Base-by-base conservation (phyloP, 2,329 filamentous ascomycete genomes). In the Elsinoe ampelina region DNA sequence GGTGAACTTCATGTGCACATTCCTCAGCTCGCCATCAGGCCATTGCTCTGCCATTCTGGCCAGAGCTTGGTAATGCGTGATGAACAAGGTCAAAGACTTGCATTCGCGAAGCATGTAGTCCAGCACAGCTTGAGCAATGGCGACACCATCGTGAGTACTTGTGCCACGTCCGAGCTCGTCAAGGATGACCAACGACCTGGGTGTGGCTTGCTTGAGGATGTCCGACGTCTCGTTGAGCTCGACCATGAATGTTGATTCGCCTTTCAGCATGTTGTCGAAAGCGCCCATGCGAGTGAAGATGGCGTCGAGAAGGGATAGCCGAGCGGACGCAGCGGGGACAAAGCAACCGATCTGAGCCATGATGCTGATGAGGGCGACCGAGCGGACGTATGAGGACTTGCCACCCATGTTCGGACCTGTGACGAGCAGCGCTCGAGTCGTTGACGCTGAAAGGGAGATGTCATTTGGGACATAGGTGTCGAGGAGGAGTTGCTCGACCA, bases 321-420 rank as follows among this genome's bases (percentile, higher is more conserved):
- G 73, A 22, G 92, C 83, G 2, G 82, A 78, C 26, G 80, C 77
- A 19, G 92, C 92, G 1, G 93, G 93, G 0, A 98, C 90, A 70
- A 91, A 98, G 36, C 88, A 95, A 52, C 93, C 93, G 61, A 96
- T 86, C 68, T 98, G 93, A 6, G 89, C 90, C 75, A 98, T 91
- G 65, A 98, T 91, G 48, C 87, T 82, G 61, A 97, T 89, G 5
- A 98, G 82, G 8, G 93, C 92, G 43, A 95, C 84, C 62, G 91
- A 88, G 55, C 93, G 89, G 19, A 98, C 92, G 70, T 95, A 98
- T 58, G 87, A 93, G n/a, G 89, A 95, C 69, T 98, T 98, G 57
- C 93, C 93, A 65, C 93, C 93, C 93, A 98, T 98, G 74, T 98
- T 98, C 30, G 93, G 93, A 0, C 93, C 93, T 0, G 93, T 98